Base-by-base conservation (phyloP, 179 eudicot species). In the Amaranthus tricolor region DNA sequence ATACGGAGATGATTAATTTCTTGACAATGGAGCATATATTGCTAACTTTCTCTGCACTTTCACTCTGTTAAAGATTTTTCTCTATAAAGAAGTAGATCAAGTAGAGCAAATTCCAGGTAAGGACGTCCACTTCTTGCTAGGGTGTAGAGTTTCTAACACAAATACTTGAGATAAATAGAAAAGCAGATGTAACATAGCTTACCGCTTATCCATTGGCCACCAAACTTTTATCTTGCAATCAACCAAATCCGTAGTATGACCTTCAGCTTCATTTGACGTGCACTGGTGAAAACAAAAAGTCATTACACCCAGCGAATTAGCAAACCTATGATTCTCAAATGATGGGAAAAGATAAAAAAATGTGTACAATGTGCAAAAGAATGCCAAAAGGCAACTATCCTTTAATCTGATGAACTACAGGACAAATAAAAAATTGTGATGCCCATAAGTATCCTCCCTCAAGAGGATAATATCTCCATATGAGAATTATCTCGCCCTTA, bases 201-300 rank as follows among this genome's bases (percentile, higher is more conserved):
- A 92, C 98, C 78, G 40, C 86, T 94, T 94, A 84, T 94, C 98
- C 86, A 92, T 68, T 44, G 98, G 98, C 98, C 98, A 94, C 98
- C 98, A 94, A 78, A 94, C 82, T 76, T 86, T 92, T 69, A 94
- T 89, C 77, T 91, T 88, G 83, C 90, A 85, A 77, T 85, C 92
- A 71, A 94, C 84, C 86, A 94, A 82, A 76, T 94, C 97, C 58
- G 83, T 79, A 7, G 86, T 81, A 77, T 79, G 85, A 82, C 77
- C 78, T 78, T 79, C 87, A 73, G 74, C 83, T 67, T 86, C 85
- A 76, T 80, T 90, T 50, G 91, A 78, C 57, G 92, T 77, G 86
- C 96, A 88, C 97, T 94, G 86, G 63, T 50, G 44, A 70, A 68
- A 73, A 82, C 51, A 80, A 65, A 76, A 19, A 61, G 58, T 16